phyloP scores from a whole-genome alignment of 345 rosid genomes.

The Brassica cretica region DNA sequence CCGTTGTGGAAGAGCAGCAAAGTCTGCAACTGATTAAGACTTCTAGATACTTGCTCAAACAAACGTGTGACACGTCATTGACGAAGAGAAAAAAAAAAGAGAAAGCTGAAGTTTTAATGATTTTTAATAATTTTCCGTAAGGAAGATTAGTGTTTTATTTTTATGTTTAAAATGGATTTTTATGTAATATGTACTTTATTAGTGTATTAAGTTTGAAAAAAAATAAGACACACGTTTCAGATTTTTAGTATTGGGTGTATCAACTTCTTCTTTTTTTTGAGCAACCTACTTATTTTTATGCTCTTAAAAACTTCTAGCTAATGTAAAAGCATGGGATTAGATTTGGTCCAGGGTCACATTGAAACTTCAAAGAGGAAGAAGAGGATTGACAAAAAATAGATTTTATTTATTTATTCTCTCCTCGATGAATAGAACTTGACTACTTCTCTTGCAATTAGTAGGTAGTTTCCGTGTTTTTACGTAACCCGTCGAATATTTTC shows the following conservation, averaged over 20 bases:
- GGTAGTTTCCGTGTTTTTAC: conserved; percentile 27
- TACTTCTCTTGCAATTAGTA: conserved; percentile 5
- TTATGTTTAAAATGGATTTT: not conserved
- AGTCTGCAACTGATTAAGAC: conserved; percentile 57
- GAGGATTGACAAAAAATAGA: not conserved
- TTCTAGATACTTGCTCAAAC: conserved; percentile 19
- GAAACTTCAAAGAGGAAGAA: conserved; percentile 9
- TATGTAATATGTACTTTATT: conserved; percentile 1
- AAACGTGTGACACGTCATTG: conserved; percentile 31
- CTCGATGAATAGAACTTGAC: not conserved
- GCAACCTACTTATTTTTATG: no score
- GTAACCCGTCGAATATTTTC: conserved; percentile 9
- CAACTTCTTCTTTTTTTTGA: not conserved
- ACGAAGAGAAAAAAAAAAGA: not conserved
- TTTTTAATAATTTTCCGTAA: conserved; percentile 9
- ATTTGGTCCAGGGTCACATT: conserved; percentile 9
- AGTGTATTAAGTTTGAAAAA: not conserved
- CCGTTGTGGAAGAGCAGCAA: conserved; percentile 61
- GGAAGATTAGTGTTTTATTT: not conserved
- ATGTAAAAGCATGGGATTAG: conserved; percentile 10
- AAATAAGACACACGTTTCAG: not conserved
- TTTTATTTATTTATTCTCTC: not conserved
- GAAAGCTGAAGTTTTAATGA: not conserved
- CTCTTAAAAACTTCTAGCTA: not conserved
- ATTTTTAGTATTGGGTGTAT: conserved; percentile 6